Conservation (phyloP, 805 yeast genomes). For the Cyberlindnera mrakii region DNA sequence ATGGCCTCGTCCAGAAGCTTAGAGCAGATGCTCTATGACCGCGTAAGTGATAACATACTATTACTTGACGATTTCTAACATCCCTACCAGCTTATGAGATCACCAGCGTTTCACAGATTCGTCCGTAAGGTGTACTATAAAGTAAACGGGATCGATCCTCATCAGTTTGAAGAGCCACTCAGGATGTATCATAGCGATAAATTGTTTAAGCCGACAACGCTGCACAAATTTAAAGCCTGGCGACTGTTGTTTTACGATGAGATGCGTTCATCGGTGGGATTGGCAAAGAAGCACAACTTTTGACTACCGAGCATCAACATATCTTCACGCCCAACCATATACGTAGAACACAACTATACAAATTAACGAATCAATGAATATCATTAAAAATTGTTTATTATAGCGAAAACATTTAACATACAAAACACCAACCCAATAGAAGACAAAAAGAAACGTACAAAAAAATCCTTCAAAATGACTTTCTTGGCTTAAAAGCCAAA, state of each 20-base stretch:
- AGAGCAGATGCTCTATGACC: not conserved
- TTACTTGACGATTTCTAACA: not conserved
- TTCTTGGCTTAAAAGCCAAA: conserved; percentile 23
- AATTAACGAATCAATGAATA: no score
- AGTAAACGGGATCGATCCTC: conserved; percentile 49
- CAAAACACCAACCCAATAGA: no score
- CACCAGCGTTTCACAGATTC: conserved; percentile 55
- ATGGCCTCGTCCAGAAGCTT: not conserved
- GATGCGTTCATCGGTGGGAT: conserved; percentile 46
- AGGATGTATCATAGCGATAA: conserved; percentile 17
- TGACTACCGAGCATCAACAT: not conserved
- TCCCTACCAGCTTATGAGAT: conserved; percentile 36
- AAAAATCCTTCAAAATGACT: not conserved
- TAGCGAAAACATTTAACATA: no score
- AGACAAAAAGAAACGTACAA: not conserved
- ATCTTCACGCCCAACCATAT: no score
- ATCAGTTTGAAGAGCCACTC: conserved; percentile 5
- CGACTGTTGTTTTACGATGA: conserved; percentile 56
- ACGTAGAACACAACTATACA: no score
- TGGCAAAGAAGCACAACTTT: conserved; percentile 26
- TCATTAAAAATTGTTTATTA: no score
- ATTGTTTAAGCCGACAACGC: conserved; percentile 37
- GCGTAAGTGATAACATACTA: not conserved
- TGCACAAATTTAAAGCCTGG: conserved; percentile 58
- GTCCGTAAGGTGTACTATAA: conserved; percentile 58